Base-by-base conservation (phyloP, 495 filamentous ascomycete genomes). In the Penicillium coffeae region DNA sequence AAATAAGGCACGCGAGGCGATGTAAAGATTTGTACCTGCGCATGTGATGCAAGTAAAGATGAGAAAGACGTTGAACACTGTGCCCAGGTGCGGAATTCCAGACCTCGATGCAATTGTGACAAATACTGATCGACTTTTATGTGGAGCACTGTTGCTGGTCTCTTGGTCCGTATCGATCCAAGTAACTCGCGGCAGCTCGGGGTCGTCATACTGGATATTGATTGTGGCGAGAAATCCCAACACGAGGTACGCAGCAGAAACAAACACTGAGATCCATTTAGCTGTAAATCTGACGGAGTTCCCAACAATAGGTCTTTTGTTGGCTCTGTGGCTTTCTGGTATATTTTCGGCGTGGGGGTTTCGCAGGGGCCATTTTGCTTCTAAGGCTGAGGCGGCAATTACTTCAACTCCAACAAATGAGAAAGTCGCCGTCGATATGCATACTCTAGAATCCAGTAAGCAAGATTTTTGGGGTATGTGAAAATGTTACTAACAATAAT, bases 391-490 rank as follows among this genome's bases (percentile, higher is more conserved):
- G 1, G 73, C 66, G 0, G 71, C 63, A 7, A 71, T 50, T 19
- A 72, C 60, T 41, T 79, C 76, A 18, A 77, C 60, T 0, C 74
- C 72, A 25, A 73, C 57, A 48, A 66, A 79, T 34, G 67, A 59
- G 33, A 74, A 77, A 2, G 64, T 62, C 32, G 70, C 68, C 2
- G 71, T 60, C 0, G 73, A 72, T n/a, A 77, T 64, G 2, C 65
- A 59, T 37, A 69, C 65, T 32, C 71, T 69, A 54, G 3, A 7
- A 6, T 3, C 7, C 35, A 64, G 47, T 40, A 18, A 36, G 20
- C 18, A 16, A 19, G 22, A 33, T 21, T 20, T 18, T 39, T 21
- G 40, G 8, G 21, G n/a, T 12, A 8, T 12, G 8, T 21, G 4
- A 37, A 9, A 22, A 50, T 25, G 7, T n/a, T n/a, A 38, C 54